Conservation (phyloP, 163 green algal species). For the Volvox carteri region DNA sequence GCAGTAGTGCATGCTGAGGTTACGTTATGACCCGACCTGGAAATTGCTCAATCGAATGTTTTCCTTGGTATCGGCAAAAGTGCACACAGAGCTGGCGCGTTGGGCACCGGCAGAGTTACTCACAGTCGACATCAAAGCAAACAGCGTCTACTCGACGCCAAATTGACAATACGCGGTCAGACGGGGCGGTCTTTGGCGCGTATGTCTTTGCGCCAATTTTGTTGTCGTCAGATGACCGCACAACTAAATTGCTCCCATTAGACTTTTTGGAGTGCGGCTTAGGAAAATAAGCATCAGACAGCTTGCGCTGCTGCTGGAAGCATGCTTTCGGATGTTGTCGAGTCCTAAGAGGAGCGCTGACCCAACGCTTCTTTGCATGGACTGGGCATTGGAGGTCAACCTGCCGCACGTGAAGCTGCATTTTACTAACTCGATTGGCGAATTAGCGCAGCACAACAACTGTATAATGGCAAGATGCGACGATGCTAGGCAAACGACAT, state of each 20-base stretch:
- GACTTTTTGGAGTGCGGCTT: not conserved
- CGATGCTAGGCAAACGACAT: no score
- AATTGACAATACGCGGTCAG: slow-evolving; percentile 13
- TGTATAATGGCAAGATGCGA: no score
- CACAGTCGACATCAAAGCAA: slow-evolving; percentile 91
- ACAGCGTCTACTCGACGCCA: slow-evolving; percentile 66
- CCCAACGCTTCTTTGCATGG: not conserved
- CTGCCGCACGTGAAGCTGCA: not conserved
- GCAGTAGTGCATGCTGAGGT: no score
- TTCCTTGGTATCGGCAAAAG: no score
- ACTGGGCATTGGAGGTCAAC: not conserved
- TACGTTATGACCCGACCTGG: no score
- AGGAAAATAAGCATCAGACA: not conserved
- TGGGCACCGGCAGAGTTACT: no score
- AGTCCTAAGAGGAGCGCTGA: not conserved
- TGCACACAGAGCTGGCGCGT: no score
- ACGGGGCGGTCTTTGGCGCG: not conserved
- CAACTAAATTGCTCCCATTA: not conserved
- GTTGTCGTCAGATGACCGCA: not conserved
- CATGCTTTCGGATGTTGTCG: not conserved
- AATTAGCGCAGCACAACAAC: not conserved
- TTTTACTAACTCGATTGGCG: not conserved
- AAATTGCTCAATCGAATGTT: no score
- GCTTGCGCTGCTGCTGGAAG: not conserved
- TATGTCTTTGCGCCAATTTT: not conserved